Base-by-base conservation (phyloP, 192 early-diverging fungal genomes). In the Coemansia sp. region DNA sequence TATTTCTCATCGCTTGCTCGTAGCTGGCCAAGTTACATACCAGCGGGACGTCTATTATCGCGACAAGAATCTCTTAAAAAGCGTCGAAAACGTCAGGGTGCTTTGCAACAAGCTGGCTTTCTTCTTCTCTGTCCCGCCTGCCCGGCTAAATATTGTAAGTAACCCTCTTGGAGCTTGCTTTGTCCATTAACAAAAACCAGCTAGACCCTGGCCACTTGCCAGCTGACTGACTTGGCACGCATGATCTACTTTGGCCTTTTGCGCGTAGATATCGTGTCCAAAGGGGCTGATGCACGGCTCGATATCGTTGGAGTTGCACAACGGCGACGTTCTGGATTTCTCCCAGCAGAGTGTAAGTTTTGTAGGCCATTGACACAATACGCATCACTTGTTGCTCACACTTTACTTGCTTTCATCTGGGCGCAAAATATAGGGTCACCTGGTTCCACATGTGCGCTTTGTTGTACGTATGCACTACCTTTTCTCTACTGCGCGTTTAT, bases 31-130 rank as follows among this genome's bases (percentile, higher is more conserved):
- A 34, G 36, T 74, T 45, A 72, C 77, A 9, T 80, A 80, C 42
- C 77, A 80, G 43, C 62, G 77, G 38, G 77, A 80, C n/a, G 36
- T 74, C 1, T 80, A 67, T 34, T 80, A 80, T 50, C 71, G 72
- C 10, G 26, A 74, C 46, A 71, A 65, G 14, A 3, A 18, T 0
- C 60, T 80, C 11, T 60, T 80, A 23, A 67, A 71, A 50, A 74
- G 69, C 36, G 65, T 66, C 3, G 68, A 70, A 26, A 80, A 80
- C 35, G 77, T 80, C 43, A 65, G 72, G 26, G 28, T 21, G 18
- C 62, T 74, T 3, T 80, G 77, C 51, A 57, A 59, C 21, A 62
- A 65, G 45, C 9, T 80, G 5, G 71, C 77, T 0, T 53, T 67
- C 33, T 74, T 55, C 23, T 50, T 79, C 7, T 59, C 38, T 1